Evolutionary conservation across 169 alveolate species (phyloP).

Genomic region (Eimeria sp.): DNA sequence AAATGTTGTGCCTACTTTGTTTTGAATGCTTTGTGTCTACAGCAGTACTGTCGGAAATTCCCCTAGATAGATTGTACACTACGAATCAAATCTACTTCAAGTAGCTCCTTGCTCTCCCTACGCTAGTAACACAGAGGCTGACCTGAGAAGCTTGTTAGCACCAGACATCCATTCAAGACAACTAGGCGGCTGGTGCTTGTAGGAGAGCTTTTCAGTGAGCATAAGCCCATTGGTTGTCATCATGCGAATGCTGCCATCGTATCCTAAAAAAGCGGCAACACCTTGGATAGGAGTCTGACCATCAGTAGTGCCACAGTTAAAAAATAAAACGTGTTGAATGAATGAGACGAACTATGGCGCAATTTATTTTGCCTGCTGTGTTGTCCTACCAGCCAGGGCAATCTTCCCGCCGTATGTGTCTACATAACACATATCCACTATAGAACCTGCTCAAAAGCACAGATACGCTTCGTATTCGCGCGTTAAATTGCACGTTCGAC

Average conservation of each 20-base stretch:
- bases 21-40: not conserved
- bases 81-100: not conserved
- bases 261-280: constrained; percentile 1
- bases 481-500: not conserved
- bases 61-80: not conserved
- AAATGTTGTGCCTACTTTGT: not conserved
- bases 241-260: constrained; percentile 54
- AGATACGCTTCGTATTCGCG: not conserved
- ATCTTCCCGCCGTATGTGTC: constrained; percentile 61
- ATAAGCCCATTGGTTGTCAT: constrained; percentile 54
- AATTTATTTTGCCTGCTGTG: not conserved
- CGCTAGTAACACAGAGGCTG: not conserved
- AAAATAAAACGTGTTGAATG: not conserved
- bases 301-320: not conserved
- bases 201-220: constrained; percentile 52
- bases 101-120: not conserved
- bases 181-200: constrained; percentile 60
- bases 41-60: too few relatives aligned
- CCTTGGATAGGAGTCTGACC: not conserved
- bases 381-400: constrained; percentile 44
- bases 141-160: constrained; percentile 63
- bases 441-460: constrained; percentile 22
- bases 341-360: not conserved
- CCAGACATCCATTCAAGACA: constrained; percentile 71
- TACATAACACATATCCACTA: constrained; percentile 45